Evolutionary conservation across 169 alveolate species (phyloP).

Genomic region (Prorocentrum cordatum): DNA sequence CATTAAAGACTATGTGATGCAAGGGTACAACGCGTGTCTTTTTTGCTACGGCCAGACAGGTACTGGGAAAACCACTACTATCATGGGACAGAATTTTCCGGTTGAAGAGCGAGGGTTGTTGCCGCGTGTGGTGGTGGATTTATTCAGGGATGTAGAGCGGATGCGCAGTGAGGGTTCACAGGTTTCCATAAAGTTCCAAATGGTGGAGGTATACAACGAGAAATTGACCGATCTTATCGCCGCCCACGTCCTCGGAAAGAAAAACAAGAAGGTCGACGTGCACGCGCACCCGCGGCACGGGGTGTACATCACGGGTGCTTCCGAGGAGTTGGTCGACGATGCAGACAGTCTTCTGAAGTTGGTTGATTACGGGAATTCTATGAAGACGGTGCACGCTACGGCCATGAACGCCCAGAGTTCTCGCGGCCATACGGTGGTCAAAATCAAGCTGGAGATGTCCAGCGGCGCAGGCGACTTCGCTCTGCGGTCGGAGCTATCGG

Average conservation of each 20-base stretch:
- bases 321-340: neutral
- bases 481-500: no score
- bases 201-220: conserved; percentile 13
- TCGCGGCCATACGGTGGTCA: no score
- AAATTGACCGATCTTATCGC: neutral
- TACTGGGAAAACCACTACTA: conserved; percentile 64
- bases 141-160: no score
- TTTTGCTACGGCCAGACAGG: conserved; percentile 69
- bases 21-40: conserved; percentile 23
- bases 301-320: neutral
- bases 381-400: conserved; percentile 70
- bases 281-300: neutral
- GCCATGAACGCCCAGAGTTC: conserved; percentile 69
- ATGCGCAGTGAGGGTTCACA: neutral
- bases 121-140: neutral
- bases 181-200: neutral
- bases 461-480: no score
- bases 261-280: neutral
- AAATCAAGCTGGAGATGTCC: no score
- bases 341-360: neutral
- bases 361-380: conserved; percentile 46
- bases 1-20: conserved; percentile 34
- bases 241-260: neutral
- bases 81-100: conserved; percentile 37
- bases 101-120: neutral